Percentiles rank a stretch among this genome's conserved stretches.
Conservation (phyloP, 73 alveolate species). For the Stentor coeruleus region DNA sequence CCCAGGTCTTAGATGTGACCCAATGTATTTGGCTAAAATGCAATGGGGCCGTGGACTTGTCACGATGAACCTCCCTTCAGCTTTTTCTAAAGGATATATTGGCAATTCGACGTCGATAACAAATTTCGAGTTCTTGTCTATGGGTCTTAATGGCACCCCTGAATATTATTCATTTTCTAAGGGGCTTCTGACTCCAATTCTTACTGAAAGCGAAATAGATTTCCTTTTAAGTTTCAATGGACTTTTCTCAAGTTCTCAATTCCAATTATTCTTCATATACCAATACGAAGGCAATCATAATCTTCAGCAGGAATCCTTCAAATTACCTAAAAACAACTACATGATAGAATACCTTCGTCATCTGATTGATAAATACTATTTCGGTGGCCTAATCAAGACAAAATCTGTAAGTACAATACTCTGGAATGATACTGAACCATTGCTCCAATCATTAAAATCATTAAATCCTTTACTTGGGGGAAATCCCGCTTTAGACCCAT, state of each 20-base stretch:
- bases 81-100: neutral
- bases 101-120: neutral
- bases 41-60: slow-evolving; percentile 23
- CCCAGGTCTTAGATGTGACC: neutral
- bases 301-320: neutral
- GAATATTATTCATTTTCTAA: neutral
- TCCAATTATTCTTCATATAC: neutral
- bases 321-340: neutral
- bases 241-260: neutral
- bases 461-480: slow-evolving; percentile 18
- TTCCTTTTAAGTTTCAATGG: neutral
- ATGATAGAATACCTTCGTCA: slow-evolving; percentile 3
- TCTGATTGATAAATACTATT: neutral
- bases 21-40: neutral
- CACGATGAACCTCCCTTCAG: neutral
- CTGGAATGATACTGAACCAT: neutral
- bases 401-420: slow-evolving; percentile 6
- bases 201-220: neutral
- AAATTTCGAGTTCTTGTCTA: neutral
- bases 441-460: neutral
- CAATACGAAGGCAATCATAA: neutral
- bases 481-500: slow-evolving; percentile 20
- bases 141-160: neutral
- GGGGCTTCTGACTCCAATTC: neutral
- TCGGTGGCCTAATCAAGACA: slow-evolving; percentile 9